Percentiles rank a stretch among this genome's conserved stretches.
These are phyloP conservation scores for Moringa oleifera DNA, from an alignment of 345 rosid genomes.

Conservation along the genomic window DNA sequence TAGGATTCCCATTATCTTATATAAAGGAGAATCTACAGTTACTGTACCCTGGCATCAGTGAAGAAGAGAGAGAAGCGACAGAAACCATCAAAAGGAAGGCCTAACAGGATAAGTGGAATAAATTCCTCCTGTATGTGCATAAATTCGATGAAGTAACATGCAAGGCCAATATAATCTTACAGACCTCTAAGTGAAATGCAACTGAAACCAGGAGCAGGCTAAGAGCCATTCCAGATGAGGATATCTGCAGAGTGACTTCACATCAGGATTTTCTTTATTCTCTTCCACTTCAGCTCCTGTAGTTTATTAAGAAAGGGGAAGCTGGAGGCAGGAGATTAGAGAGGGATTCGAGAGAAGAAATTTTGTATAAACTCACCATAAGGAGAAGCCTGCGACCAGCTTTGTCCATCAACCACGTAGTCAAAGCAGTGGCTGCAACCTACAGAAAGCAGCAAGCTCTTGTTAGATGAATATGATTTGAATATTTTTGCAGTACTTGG, in stretches of 20 bases:
- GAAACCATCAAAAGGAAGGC: conserved; percentile 13
- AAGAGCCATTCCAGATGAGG: conserved; percentile 68
- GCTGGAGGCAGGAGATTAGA: too few species aligned
- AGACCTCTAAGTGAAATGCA: conserved; percentile 67
- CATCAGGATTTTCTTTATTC: neutral
- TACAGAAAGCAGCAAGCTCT: conserved; percentile 18
- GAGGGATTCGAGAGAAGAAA: neutral
- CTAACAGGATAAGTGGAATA: neutral
- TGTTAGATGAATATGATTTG: conserved; percentile 3
- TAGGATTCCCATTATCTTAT: conserved; percentile 57
- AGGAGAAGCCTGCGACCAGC: conserved; percentile 89
- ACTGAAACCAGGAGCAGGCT: conserved; percentile 65
- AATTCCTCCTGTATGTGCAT: neutral
- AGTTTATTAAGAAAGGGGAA: neutral
- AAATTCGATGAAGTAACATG: conserved; percentile 3
- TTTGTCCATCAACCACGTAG: conserved; percentile 84
- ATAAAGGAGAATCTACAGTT: conserved; percentile 48
- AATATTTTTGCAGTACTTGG: conserved; percentile 1
- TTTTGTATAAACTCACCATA: conserved; percentile 43
- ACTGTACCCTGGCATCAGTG: conserved; percentile 39
- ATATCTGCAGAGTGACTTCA: conserved; percentile 41
- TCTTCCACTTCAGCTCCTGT: neutral
- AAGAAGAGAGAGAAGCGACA: conserved; percentile 11
- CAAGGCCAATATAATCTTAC: conserved; percentile 16
- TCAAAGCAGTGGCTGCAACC: conserved; percentile 79